Conservation (phyloP, 1,284 basidiomycete genomes). For the Trametes polyzona region DNA sequence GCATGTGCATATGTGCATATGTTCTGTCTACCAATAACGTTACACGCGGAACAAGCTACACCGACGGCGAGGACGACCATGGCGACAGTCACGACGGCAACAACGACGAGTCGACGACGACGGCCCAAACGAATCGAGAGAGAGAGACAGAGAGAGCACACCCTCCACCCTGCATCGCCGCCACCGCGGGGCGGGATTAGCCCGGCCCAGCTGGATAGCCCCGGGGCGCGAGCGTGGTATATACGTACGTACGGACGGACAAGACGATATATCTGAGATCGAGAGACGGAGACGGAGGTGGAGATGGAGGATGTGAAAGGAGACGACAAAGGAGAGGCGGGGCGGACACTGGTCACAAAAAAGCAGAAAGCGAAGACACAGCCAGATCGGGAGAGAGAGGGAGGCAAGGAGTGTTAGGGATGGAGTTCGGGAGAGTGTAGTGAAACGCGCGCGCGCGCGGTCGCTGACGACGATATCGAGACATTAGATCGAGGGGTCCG, state of each 20-base stretch:
- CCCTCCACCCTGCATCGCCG: conserved; percentile 5
- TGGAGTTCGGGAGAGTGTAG: conserved; percentile 3
- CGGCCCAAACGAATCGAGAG: background rate
- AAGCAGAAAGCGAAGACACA: conserved; percentile 12
- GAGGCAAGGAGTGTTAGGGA: background rate
- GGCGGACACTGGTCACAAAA: conserved; percentile 9
- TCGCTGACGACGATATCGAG: conserved; percentile 2
- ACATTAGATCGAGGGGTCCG: conserved; percentile 1
- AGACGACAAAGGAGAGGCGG: conserved; percentile 12
- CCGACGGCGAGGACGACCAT: background rate
- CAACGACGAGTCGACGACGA: background rate
- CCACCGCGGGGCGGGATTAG: conserved; percentile 4
- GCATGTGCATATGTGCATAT: conserved; percentile 10
- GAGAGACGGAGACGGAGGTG: too few species aligned
- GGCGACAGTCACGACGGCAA: background rate
- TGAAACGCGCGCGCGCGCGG: conserved; percentile 1
- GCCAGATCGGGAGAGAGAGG: background rate
- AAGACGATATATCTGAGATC: too few species aligned
- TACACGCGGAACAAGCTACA: conserved; percentile 7
- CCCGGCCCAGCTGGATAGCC: conserved; percentile 11
- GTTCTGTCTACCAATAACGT: conserved; percentile 8
- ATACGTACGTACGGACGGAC: conserved; percentile 4
- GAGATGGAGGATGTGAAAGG: background rate
- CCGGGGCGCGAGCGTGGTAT: conserved; percentile 10
- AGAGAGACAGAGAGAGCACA: background rate